Conservation (phyloP, 345 rosid genomes). For the Euphorbia lathyris region DNA sequence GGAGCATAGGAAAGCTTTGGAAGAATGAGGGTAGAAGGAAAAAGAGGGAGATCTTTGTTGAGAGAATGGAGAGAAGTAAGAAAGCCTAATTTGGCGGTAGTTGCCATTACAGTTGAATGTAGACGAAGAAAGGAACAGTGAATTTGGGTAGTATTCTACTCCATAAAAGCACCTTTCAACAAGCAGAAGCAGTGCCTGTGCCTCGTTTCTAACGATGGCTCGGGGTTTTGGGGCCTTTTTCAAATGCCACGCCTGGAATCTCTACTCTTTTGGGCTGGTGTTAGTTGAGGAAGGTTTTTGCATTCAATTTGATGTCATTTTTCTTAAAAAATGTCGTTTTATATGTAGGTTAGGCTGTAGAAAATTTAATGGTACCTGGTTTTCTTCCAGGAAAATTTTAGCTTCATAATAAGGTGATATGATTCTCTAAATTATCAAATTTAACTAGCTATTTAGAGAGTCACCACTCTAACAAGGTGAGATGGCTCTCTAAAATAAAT, state of each 20-base stretch:
- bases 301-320: background rate
- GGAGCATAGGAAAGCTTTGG: constrained; percentile 31
- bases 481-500: too few species aligned
- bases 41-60: constrained; percentile 27
- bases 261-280: background rate
- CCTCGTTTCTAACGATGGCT: constrained; percentile 4
- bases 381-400: too few species aligned
- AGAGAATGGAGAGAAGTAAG: constrained; percentile 23
- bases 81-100: constrained; percentile 28
- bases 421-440: too few species aligned
- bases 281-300: background rate
- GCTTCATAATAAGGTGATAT: too few species aligned
- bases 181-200: background rate
- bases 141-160: background rate
- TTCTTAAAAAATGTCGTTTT: too few species aligned
- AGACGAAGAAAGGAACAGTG: background rate
- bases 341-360: too few species aligned
- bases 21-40: constrained; percentile 27
- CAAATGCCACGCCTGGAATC: background rate
- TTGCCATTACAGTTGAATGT: constrained; percentile 33
- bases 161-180: too few species aligned
- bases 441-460: too few species aligned
- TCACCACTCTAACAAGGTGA: too few species aligned
- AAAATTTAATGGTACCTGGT: too few species aligned
- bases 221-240: background rate